Conservation (phyloP, 202 grass and related monocot genomes). For the Bolboschoenoplectus hybrid region DNA sequence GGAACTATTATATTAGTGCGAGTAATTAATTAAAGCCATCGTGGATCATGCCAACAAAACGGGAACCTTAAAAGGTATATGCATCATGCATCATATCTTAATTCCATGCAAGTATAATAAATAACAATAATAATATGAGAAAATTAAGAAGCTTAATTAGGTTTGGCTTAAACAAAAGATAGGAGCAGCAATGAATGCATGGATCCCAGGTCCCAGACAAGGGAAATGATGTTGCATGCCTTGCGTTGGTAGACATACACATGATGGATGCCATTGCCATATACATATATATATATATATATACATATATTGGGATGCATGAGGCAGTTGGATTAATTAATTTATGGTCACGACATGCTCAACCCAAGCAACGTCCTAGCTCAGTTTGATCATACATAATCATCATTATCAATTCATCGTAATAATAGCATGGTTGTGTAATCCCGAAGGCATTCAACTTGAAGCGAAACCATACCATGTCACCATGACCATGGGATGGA, state of each 20-base stretch:
- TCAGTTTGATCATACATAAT: neutral
- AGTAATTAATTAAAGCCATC: too few species aligned
- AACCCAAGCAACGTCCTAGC: slow-evolving; percentile 8
- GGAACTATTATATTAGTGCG: too few species aligned
- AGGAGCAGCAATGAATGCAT: neutral
- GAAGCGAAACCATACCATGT: neutral
- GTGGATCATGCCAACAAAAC: too few species aligned
- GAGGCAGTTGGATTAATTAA: neutral
- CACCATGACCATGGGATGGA: too few species aligned
- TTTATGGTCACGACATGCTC: neutral
- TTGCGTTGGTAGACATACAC: slow-evolving; percentile 12
- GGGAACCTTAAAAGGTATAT: too few species aligned
- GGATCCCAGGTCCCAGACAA: slow-evolving; percentile 12
- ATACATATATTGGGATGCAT: neutral
- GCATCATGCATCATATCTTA: too few species aligned
- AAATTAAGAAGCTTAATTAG: too few species aligned
- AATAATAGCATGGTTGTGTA: slow-evolving; percentile 20
- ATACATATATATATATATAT: neutral
- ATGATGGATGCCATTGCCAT: neutral
- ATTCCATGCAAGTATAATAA: too few species aligned
- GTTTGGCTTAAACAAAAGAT: too few species aligned
- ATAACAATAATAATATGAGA: too few species aligned
- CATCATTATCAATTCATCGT: neutral
- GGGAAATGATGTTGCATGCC: slow-evolving; percentile 7
- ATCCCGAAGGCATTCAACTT: slow-evolving; percentile 21